These are phyloP conservation scores for Agaricus blazei DNA, from an alignment of 768 basidiomycete genomes.

Conservation along the genomic window DNA sequence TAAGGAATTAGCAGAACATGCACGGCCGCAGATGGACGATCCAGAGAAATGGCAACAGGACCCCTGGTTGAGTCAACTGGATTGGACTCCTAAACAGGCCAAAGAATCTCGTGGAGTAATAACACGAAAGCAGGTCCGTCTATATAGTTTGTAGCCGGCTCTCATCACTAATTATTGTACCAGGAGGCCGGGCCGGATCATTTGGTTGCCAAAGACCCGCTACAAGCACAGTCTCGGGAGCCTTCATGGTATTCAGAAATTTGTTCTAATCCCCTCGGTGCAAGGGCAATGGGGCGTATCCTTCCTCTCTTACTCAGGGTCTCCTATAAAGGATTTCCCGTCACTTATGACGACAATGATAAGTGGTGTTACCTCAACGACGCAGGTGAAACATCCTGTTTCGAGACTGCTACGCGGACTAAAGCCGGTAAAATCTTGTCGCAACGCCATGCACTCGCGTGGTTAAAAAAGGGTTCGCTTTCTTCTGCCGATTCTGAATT, in stretches of 20 bases:
- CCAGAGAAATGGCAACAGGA: conserved; percentile 60
- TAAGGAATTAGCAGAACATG: conserved; percentile 65
- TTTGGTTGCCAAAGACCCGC: too few relatives aligned
- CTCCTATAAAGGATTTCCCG: conserved; percentile 54
- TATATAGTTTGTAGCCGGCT: conserved; percentile 12
- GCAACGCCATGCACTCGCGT: conserved; percentile 39
- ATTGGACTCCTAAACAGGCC: conserved; percentile 89
- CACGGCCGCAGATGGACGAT: conserved; percentile 49
- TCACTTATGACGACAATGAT: conserved; percentile 47
- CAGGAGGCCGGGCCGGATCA: not conserved
- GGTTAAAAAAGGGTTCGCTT: conserved; percentile 39
- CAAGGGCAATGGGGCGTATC: conserved; percentile 40
- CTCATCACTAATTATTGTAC: not conserved
- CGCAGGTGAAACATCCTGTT: conserved; percentile 28
- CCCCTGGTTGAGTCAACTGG: conserved; percentile 85
- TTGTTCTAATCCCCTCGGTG: conserved; percentile 34
- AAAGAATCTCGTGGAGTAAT: conserved; percentile 62
- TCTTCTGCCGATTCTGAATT: conserved; percentile 36
- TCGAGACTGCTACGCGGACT: conserved; percentile 39
- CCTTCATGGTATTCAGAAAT: conserved; percentile 60
- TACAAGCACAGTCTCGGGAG: conserved; percentile 13
- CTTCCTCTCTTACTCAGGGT: conserved; percentile 67
- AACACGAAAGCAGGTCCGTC: conserved; percentile 11
- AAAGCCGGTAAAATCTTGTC: conserved; percentile 38
- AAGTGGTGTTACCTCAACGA: conserved; percentile 62